Base-by-base conservation (phyloP, 2,329 filamentous ascomycete species). In the Calonectria multiphialidica region DNA sequence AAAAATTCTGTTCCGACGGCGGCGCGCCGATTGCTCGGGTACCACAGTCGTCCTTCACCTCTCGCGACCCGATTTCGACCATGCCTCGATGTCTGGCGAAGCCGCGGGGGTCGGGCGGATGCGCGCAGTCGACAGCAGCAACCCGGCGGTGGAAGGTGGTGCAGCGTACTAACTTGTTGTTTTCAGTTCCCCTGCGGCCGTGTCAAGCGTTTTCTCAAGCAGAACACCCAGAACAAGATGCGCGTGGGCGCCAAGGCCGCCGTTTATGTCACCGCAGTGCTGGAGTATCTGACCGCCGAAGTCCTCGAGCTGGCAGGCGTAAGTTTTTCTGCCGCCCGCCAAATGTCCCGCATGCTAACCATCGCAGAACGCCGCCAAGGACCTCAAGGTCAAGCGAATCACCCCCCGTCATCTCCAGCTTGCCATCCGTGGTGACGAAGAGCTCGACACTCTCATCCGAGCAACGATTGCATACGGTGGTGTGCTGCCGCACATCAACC, bases 141-240 rank as follows among this genome's bases (percentile, higher is more conserved):
- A 37, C n/a, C 13, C 8, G 57, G 23, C 21, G 23, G 21, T 44
- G 25, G 28, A 30, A 28, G 18, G 23, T 21, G 12, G 50, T 12
- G 21, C 33, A 53, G 23, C 9, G 33, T 71, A 72, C 81, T 83
- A 67, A 83, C 72, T 35, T 53, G 53, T 47, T 66, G 68, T 68
- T 72, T 77, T 72, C 83, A 99, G 97, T 99, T 99, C 86, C 97
- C 97, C 74, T 99, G 97, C 85, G 97, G 97, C 87, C 97, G 97
- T 93, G 97, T 99, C 87, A 99, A 99, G 94, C 96, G 97, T 88
- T 98, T 98, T 89, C 90, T 99, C 84, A 98, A 98, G 92, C 95
- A 95, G 86, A 98, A 98, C 88, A 98, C 97, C 62, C 97, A 98
- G 85, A 97, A 98, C 88, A 98, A 98, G 90, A 98, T 98, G 95